phyloP scores from a whole-genome alignment of 345 rosid species.

The Kandelia obovata region DNA sequence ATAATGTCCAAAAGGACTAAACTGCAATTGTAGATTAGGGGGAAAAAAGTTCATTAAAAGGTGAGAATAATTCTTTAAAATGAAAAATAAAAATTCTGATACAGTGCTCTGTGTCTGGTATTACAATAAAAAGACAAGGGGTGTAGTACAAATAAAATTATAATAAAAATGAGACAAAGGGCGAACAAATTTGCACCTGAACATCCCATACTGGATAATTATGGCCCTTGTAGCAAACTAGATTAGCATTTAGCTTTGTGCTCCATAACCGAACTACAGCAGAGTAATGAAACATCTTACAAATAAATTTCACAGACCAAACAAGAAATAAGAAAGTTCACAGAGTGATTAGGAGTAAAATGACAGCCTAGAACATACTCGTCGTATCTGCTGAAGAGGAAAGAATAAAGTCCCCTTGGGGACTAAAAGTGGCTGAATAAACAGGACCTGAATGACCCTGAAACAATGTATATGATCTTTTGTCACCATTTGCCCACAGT shows the following conservation, averaged over 20 bases:
- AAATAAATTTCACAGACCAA: not conserved
- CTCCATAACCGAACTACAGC: constrained; percentile 90
- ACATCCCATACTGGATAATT: constrained; percentile 99
- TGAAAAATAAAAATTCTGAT: not conserved
- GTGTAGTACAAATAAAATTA: not conserved
- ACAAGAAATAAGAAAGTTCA: not conserved
- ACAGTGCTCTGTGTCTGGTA: not conserved
- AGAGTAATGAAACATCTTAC: constrained; percentile 5
- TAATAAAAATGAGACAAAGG: constrained; percentile 5
- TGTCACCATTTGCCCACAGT: constrained; percentile 45
- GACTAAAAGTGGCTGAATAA: constrained; percentile 83
- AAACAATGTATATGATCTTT: constrained; percentile 63
- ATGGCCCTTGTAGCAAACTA: constrained; percentile 98
- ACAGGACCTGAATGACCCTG: constrained; percentile 97
- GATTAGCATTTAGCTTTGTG: constrained; percentile 89
- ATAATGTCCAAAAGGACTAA: constrained; percentile 89
- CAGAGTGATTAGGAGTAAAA: not conserved
- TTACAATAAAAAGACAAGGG: not conserved
- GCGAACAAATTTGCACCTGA: constrained; percentile 49
- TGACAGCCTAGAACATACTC: constrained; percentile 34
- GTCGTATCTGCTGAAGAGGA: constrained; percentile 97
- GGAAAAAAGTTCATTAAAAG: constrained; percentile 9
- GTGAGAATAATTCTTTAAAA: constrained; percentile 2
- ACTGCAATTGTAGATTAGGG: constrained; percentile 53
- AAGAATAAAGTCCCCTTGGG: constrained; percentile 80